Percentiles rank a stretch among this genome's conserved stretches.
phyloP scores from a whole-genome alignment of 495 filamentous ascomycete genomes.

The Penicillium parvum region DNA sequence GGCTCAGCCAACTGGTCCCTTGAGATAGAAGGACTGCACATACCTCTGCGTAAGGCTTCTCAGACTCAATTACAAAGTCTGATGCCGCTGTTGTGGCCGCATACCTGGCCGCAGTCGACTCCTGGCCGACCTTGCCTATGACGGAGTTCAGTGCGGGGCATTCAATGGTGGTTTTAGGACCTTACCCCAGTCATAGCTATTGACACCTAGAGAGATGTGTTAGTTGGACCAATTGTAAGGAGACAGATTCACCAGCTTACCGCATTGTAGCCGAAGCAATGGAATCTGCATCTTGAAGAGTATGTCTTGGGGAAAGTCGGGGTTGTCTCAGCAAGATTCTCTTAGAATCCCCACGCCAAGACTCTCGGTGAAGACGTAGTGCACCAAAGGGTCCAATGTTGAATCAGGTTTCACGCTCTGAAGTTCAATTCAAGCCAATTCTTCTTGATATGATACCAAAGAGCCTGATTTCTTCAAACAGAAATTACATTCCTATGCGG shows the following conservation, averaged over 20 bases:
- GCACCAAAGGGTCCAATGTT: slow-evolving; percentile 5
- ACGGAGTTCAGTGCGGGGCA: slow-evolving; percentile 27
- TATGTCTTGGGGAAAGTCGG: slow-evolving; percentile 7
- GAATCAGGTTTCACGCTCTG: background rate
- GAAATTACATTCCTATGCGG: no score
- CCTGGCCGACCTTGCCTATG: slow-evolving; percentile 66
- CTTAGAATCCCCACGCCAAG: slow-evolving; percentile 27
- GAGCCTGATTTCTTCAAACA: no score
- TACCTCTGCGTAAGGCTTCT: slow-evolving; percentile 83
- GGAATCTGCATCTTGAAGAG: slow-evolving; percentile 67
- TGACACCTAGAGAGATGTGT: slow-evolving; percentile 56
- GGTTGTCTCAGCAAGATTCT: slow-evolving; percentile 14
- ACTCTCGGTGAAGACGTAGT: slow-evolving; percentile 16
- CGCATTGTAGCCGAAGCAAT: slow-evolving; percentile 87
- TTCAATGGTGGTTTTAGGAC: slow-evolving; percentile 3
- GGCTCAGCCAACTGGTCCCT: slow-evolving; percentile 17
- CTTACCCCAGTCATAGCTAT: slow-evolving; percentile 97
- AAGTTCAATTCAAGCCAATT: no score
- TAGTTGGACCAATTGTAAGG: background rate
- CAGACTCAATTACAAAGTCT: slow-evolving; percentile 69
- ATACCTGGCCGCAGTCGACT: slow-evolving; percentile 70
- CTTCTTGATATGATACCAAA: no score
- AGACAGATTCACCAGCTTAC: slow-evolving; percentile 41
- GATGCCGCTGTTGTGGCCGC: slow-evolving; percentile 69
- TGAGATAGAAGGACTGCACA: background rate